These are phyloP conservation scores for Stephania japonica DNA, from an alignment of 164 flowering plant species.

Conservation along the genomic window DNA sequence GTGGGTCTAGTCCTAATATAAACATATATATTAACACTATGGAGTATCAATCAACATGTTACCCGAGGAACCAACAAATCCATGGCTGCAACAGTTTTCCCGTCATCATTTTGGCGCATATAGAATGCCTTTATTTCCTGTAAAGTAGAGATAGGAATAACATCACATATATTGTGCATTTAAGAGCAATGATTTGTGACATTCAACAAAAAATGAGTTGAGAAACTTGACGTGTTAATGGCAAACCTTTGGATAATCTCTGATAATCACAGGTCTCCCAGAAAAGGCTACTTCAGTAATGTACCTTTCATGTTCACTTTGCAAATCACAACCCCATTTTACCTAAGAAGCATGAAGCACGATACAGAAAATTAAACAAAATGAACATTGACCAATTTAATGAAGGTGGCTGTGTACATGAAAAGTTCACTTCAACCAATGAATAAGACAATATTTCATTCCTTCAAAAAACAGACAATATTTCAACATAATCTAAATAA, in stretches of 20 bases:
- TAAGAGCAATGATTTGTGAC: neutral
- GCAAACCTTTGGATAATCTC: constrained; percentile 93
- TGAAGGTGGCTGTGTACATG: neutral
- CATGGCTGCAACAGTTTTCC: constrained; percentile 98
- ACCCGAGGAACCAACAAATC: constrained; percentile 97
- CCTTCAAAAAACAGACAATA: no score
- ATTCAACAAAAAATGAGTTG: constrained; percentile 3
- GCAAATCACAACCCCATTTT: constrained; percentile 97
- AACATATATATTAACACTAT: no score
- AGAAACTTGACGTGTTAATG: neutral
- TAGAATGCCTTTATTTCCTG: constrained; percentile 98
- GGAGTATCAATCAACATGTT: constrained; percentile 15
- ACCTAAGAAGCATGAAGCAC: constrained; percentile 39
- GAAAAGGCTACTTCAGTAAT: constrained; percentile 80
- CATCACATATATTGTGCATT: neutral
- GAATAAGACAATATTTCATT: no score
- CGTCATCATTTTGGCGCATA: constrained; percentile 96
- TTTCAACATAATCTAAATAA: no score
- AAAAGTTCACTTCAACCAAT: no score
- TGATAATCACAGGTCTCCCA: constrained; percentile 86
- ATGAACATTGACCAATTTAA: neutral
- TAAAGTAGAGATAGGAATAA: neutral
- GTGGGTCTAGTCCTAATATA: no score
- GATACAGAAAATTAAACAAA: neutral
- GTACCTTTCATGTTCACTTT: constrained; percentile 97